These are phyloP conservation scores for Trichosanthes truncata DNA, from an alignment of 306 rosid genomes.

Conservation along the genomic window DNA sequence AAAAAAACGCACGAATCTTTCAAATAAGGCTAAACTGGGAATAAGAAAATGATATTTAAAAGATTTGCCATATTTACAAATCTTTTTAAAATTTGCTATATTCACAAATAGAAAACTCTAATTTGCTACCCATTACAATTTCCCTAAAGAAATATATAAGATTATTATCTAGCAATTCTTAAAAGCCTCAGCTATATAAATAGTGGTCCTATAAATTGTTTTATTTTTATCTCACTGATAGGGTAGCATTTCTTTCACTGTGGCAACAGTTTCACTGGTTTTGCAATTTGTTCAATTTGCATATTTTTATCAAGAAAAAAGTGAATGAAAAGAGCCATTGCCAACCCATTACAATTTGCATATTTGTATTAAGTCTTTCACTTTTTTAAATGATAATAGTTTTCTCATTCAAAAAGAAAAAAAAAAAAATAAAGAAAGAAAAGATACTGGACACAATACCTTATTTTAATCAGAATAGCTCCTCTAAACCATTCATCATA, in stretches of 20 bases:
- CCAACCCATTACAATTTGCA: not conserved
- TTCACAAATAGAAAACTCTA: too few species aligned
- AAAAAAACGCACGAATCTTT: too few species aligned
- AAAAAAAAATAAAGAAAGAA: not conserved
- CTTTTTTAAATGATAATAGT: not conserved
- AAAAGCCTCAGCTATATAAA: not conserved
- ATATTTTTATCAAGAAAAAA: not conserved
- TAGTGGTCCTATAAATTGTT: not conserved
- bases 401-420: not conserved
- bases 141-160: too few species aligned
- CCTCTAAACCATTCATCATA: not conserved
- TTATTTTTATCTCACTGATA: not conserved
- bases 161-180: not conserved
- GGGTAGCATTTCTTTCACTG: not conserved
- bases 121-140: too few species aligned
- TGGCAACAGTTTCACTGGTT: not conserved
- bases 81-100: too few species aligned
- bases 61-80: too few species aligned
- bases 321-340: too few species aligned
- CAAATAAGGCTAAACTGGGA: too few species aligned
- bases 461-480: not conserved
- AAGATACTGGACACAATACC: not conserved
- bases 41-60: too few species aligned
- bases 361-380: not conserved
- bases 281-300: not conserved